Evolutionary conservation across 1,139 yeast species (phyloP).

Genomic region (Saccharomyces hybrid): DNA sequence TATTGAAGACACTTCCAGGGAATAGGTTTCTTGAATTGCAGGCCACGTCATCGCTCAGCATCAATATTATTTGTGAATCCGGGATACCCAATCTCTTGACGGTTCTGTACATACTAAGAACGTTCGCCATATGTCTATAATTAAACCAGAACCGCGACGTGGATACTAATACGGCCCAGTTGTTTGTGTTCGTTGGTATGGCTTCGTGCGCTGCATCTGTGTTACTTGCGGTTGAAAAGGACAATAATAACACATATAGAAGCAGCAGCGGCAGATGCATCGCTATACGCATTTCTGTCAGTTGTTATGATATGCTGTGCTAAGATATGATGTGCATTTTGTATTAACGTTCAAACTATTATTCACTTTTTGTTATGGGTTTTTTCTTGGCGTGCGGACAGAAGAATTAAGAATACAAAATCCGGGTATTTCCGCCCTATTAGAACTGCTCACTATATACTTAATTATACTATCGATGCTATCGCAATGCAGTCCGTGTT

Average conservation of each 20-base stretch:
- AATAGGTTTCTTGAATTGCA: conserved; percentile 94
- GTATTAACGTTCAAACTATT: neutral
- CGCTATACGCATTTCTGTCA: neutral
- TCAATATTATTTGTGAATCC: conserved; percentile 90
- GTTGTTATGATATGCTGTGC: neutral
- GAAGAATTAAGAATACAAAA: neutral
- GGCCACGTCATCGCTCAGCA: conserved; percentile 95
- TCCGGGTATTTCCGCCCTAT: neutral
- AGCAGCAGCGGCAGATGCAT: neutral
- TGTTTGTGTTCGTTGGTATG: conserved; percentile 46
- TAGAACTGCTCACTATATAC: neutral
- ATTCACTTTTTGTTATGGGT: neutral
- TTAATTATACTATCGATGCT: neutral
- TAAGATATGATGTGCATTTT: neutral
- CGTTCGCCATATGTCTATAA: conserved; percentile 96
- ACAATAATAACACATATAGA: neutral
- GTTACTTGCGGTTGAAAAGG: neutral
- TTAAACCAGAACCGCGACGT: conserved; percentile 98
- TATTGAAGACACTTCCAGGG: conserved; percentile 94
- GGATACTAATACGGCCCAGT: conserved; percentile 93
- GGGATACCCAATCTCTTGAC: conserved; percentile 95
- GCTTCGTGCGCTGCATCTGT: neutral
- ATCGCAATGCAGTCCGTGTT: neutral
- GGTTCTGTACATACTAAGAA: conserved; percentile 86
- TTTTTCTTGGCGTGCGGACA: neutral